Conservation (phyloP, 495 filamentous ascomycete genomes). For the Penicillium tannophilum region DNA sequence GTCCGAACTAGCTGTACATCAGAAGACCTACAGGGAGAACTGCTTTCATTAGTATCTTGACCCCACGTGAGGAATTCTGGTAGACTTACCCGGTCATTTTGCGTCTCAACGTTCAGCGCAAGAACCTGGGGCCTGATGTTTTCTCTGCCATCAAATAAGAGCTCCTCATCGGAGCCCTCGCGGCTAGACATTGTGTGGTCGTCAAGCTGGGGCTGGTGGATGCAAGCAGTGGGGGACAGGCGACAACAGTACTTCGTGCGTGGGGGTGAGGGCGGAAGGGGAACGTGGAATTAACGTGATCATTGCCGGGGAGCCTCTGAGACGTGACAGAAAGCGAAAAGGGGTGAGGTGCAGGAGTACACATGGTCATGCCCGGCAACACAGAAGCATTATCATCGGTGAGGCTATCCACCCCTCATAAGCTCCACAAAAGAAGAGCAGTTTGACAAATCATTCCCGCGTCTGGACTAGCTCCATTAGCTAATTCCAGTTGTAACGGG, state of each 20-base stretch:
- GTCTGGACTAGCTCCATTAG: not conserved
- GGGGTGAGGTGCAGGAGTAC: constrained; percentile 4
- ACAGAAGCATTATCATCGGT: constrained; percentile 16
- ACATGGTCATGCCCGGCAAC: constrained; percentile 24
- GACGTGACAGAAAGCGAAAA: constrained; percentile 3
- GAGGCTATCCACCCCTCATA: constrained; percentile 10
- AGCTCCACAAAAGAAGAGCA: not conserved
- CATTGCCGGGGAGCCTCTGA: constrained; percentile 23
- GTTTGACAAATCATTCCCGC: not conserved
- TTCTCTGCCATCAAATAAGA: not conserved
- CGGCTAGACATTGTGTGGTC: constrained; percentile 26
- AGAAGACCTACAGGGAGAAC: constrained; percentile 25
- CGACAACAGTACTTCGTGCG: constrained; percentile 8
- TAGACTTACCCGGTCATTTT: constrained; percentile 34
- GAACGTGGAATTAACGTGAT: constrained; percentile 12
- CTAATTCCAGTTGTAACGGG: constrained; percentile 1
- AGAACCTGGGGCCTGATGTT: constrained; percentile 19
- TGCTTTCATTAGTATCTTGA: constrained; percentile 19
- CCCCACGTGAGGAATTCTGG: constrained; percentile 19
- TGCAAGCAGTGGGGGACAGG: constrained; percentile 3
- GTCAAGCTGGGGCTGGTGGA: constrained; percentile 13
- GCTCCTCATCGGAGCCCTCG: constrained; percentile 10
- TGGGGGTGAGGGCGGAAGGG: constrained; percentile 6
- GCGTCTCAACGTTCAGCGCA: constrained; percentile 39
- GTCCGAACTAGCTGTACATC: not conserved